Evolutionary conservation across 768 basidiomycete species (phyloP), one percentile per base, ranked within the genome.

Genomic region (Phanerochaete sordida): DNA sequence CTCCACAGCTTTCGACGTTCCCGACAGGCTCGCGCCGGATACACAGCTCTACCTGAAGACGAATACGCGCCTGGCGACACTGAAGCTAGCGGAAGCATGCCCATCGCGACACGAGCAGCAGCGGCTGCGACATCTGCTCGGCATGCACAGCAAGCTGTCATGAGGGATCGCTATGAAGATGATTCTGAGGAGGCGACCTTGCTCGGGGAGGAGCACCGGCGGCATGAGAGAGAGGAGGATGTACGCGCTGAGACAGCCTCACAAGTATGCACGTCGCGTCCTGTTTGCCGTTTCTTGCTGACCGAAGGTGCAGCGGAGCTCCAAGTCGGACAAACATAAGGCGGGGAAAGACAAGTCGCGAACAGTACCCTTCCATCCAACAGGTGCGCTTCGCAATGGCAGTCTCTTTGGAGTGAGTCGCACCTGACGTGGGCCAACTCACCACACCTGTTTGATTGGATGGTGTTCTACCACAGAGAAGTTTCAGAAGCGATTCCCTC

Each of bases 361-460:
- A 64, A 88, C 85, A 9, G 80, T 94, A 61, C 87, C 90, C 5
- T 92, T 94, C 68, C 78, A 83, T 63, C 89, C 91, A 3, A 78
- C 83, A 76, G 87, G 90, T 86, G 62, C 49, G 56, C 16, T 56
- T 39, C 33, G 44, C 4, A 27, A 39, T 26, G 44, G 5, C 54
- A 56, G 9, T 56, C 2, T 46, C 37, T 52, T 31, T 31, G 26
- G 31, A 30, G 24, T 30, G 24, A 23, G 35, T 21, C 45, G 28
- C 30, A 37, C 27, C 43, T 23, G 48, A 49, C 45, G 33, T 52
- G 69, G 19, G 39, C 27, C 9, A 43, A 35, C 39, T 45, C 35
- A 23, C 37, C n/a, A 23, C 39, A 56, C 43, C 43, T 39, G 37
- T 55, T 56, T 55, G 30, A 44, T 57, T 26, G 24, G 28, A 48